Evolutionary conservation across 2,329 filamentous ascomycete species (phyloP), one percentile per base, ranked within the genome.

Genomic region (Ilyonectria destructans): DNA sequence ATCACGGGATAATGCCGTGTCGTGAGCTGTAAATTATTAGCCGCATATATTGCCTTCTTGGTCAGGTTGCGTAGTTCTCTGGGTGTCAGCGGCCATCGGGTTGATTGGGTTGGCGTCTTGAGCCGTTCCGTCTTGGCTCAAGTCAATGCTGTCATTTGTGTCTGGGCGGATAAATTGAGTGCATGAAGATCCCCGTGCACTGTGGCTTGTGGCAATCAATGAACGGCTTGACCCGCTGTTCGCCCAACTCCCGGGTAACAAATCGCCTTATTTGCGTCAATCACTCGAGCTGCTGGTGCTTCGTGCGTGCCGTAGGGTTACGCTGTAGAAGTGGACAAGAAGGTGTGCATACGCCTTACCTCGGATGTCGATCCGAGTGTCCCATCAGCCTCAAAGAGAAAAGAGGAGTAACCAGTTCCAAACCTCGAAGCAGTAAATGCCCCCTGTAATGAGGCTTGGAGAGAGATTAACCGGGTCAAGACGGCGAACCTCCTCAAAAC

Each of bases 71-170:
- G 40, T 43, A 17, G 40, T 43, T 43, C 40, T 17, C 40, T 7
- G 8, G 40, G 40, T 43, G 40, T 43, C 15, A 43, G 40, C 40
- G 15, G n/a, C 40, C 15, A 43, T 43, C 15, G 8, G 40, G 40
- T 43, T 43, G 40, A 43, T 43, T 43, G 40, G 40, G 15, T 43
- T 43, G 40, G 40, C 48, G 26, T 51, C 31, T 10, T n/a, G 26
- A 31, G 15, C 17, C 19, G 26, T 51, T 10, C 21, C 19, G 45
- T 29, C 13, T 33, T 26, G 37, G 40, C 40, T 6, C n/a, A 49
- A 59, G 57, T 60, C 58, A 40, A 60, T 52, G 29, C 33, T 51
- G 58, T 40, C 58, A 51, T 60, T n/a, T 37, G 21, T 33, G 29
- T 52, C 58, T 35, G 23, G 46, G 19, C n/a, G 40, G 37, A 12